Evolutionary conservation across 225 moss, liverwort and hornwort genomes (phyloP), one percentile per base, ranked within the genome.

Genomic region (Straminergon stramineum): DNA sequence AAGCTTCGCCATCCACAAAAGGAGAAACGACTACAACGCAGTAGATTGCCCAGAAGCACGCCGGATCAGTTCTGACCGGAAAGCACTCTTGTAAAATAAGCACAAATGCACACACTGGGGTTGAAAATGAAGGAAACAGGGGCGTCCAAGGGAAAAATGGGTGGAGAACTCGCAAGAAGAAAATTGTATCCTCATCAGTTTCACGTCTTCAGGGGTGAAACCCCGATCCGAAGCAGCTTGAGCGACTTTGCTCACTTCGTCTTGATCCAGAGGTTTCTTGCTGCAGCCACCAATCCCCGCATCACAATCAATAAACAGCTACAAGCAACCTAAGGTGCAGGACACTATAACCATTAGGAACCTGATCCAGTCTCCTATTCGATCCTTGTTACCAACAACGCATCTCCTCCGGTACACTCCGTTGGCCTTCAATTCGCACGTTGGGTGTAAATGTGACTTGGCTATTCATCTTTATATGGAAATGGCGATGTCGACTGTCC

Each of bases 201-300:
- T 99, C 65, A 97, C 94, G 87, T 99, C 99, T 68, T 97, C 97
- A 53, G 95, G 64, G 23, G 97, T 97, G 74, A 97, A 94, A 27
- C 97, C 99, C 53, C 97, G 97, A 87, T 99, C 97, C 77, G 89
- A 95, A 88, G 97, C 97, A n/a, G 91, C 93, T 69, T 94, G 94
- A 17, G 94, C 89, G 5, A 97, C 97, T 91, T 95, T 94, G 88
- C 96, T 97, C n/a, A 97, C 97, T 90, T 99, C 97, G 89, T 97
- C 99, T 87, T 94, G 93, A 68, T 97, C 97, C 94, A 99, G 85
- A 62, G 97, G 97, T 91, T 96, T 99, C 91, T 97, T 97, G 92
- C 97, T 99, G 95, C 82, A 88, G 17, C 5, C 86, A 91, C 67
- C 78, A 51, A 48, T 21, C 51, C 56, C 51, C 48, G 58, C 60